Evolutionary conservation across 768 basidiomycete genomes (phyloP).

Genomic region (Suillus lakei): DNA sequence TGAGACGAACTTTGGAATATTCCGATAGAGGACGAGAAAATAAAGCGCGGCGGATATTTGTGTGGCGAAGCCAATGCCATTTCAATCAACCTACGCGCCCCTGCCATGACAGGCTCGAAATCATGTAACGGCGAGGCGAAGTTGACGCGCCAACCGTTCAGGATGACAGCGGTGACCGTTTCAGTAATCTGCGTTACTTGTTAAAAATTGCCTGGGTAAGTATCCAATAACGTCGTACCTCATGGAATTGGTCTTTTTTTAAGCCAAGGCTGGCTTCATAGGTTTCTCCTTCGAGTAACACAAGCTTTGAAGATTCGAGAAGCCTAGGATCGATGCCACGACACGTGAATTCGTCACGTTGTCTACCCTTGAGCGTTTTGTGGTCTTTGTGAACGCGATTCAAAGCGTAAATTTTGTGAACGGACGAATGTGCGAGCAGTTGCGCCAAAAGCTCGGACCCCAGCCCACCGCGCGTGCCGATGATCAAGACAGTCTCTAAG

Average conservation of each 20-base stretch:
- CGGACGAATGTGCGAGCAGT: slow-evolving; percentile 22
- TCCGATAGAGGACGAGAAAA: slow-evolving; percentile 23
- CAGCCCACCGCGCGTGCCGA: slow-evolving; percentile 44
- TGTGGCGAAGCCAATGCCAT: slow-evolving; percentile 32
- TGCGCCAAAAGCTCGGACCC: slow-evolving; percentile 38
- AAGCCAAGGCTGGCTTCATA: slow-evolving; percentile 32
- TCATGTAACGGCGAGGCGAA: slow-evolving; percentile 40
- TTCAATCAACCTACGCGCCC: slow-evolving; percentile 34
- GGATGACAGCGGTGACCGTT: slow-evolving; percentile 33
- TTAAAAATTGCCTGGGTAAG: background rate
- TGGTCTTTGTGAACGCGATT: slow-evolving; percentile 25
- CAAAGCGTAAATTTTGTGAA: slow-evolving; percentile 32
- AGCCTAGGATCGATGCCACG: slow-evolving; percentile 38
- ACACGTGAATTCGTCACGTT: slow-evolving; percentile 39
- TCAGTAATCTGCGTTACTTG: slow-evolving; percentile 8
- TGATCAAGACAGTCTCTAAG: slow-evolving; percentile 35
- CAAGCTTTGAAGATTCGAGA: slow-evolving; percentile 34
- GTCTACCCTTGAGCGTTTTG: slow-evolving; percentile 29
- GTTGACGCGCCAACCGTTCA: slow-evolving; percentile 43
- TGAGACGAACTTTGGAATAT: slow-evolving; percentile 20
- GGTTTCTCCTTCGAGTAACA: slow-evolving; percentile 40
- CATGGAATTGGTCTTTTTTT: slow-evolving; percentile 21
- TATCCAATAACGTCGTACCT: slow-evolving; percentile 24
- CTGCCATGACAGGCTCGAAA: slow-evolving; percentile 38
- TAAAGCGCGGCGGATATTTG: slow-evolving; percentile 12